Conservation (phyloP, 2,329 filamentous ascomycete genomes). For the Penicillium nordicum region DNA sequence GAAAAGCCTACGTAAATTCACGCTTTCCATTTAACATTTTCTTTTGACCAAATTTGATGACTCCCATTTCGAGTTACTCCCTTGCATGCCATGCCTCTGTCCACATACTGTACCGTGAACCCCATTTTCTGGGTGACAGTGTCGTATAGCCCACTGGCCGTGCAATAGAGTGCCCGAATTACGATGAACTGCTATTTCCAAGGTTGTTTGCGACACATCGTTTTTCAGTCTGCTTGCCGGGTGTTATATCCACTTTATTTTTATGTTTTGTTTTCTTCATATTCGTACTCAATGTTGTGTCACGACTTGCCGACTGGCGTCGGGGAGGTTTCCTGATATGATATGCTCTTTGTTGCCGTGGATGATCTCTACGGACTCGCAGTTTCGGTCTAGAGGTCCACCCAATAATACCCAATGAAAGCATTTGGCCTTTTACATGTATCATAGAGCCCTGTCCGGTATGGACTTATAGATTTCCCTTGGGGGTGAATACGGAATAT, state of each 20-base stretch:
- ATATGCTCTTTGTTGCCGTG: constrained; percentile 9
- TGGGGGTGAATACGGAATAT: background rate
- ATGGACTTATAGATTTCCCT: background rate
- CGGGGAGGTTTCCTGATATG: constrained; percentile 9
- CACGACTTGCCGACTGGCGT: background rate
- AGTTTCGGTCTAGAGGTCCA: constrained; percentile 17
- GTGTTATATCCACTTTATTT: constrained; percentile 21
- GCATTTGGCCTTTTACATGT: constrained; percentile 13
- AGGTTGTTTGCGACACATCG: constrained; percentile 12
- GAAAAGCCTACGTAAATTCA: constrained; percentile 57
- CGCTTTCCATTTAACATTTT: background rate
- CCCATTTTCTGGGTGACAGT: background rate
- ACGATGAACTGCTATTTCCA: constrained; percentile 19
- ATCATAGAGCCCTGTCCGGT: background rate
- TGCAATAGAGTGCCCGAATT: constrained; percentile 18
- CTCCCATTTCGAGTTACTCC: constrained; percentile 12
- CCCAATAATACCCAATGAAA: constrained; percentile 24
- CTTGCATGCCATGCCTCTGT: constrained; percentile 17
- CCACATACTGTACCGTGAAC: background rate
- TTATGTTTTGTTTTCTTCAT: constrained; percentile 3
- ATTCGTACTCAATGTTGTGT: constrained; percentile 7
- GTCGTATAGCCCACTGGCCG: background rate
- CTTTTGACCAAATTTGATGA: constrained; percentile 15
- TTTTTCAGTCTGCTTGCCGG: constrained; percentile 9
- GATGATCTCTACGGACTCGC: constrained; percentile 5